phyloP scores from a whole-genome alignment of 208 protist species.

The Trichomonas gallinae region DNA sequence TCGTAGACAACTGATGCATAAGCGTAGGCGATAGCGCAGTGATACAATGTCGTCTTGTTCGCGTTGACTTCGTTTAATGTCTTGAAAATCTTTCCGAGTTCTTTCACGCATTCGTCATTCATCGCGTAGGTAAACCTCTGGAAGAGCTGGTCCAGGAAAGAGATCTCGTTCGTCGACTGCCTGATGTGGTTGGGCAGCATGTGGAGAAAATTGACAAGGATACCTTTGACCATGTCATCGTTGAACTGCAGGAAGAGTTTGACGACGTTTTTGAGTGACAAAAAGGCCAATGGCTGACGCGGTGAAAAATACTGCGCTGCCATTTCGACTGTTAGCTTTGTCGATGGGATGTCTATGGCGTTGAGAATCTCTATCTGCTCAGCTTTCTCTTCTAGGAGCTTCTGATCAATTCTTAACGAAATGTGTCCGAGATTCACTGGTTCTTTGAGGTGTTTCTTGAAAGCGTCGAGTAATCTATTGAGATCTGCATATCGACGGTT shows the following conservation, averaged over 20 bases:
- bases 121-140: not conserved
- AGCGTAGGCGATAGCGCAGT: not conserved
- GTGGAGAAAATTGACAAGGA: not conserved
- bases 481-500: not conserved
- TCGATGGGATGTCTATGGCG: not conserved
- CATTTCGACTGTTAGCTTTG: not conserved
- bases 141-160: not conserved
- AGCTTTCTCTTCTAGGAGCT: not conserved
- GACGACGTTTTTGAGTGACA: not conserved
- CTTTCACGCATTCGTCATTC: not conserved
- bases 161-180: not conserved
- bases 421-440: not conserved
- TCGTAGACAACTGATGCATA: not conserved
- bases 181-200: not conserved
- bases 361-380: not conserved
- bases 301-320: not conserved
- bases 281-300: not conserved
- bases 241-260: not conserved
- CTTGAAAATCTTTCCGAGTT: not conserved
- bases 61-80: not conserved
- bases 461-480: not conserved
- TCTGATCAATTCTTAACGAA: not conserved
- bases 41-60: not conserved
- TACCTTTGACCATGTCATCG: not conserved
- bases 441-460: not conserved